Evolutionary conservation across 225 moss, liverwort and hornwort genomes (phyloP).

Genomic region (Physcomitrellopsis africana): DNA sequence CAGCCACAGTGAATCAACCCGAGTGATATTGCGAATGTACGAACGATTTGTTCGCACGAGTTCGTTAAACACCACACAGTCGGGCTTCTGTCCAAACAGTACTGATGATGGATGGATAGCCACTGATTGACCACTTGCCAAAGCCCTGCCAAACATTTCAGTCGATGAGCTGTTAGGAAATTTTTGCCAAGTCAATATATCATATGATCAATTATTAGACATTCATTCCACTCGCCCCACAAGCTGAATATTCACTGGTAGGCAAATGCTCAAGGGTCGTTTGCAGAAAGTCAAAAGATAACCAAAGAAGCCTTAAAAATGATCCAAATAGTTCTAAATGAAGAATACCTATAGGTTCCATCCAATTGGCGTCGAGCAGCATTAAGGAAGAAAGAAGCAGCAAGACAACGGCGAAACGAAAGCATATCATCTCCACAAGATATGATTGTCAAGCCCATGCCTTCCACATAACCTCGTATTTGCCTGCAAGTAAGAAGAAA

Average conservation of each 20-base stretch:
- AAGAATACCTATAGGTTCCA: conserved; percentile 82
- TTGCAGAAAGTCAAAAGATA: not conserved
- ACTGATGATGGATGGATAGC: conserved; percentile 94
- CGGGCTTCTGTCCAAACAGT: conserved; percentile 87
- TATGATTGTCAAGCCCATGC: conserved; percentile 66
- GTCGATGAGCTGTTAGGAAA: not conserved
- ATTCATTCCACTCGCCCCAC: too few species aligned
- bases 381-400: conserved; percentile 91
- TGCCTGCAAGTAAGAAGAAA: conserved; percentile 58
- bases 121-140: conserved; percentile 79
- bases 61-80: conserved; percentile 91
- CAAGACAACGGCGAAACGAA: conserved; percentile 76
- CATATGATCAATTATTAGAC: not conserved
- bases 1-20: conserved; percentile 87
- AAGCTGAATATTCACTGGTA: too few species aligned
- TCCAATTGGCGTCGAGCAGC: conserved; percentile 86
- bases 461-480: conserved; percentile 81
- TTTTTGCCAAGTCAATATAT: not conserved
- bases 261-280: not conserved
- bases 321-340: not conserved
- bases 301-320: not conserved
- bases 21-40: conserved; percentile 88
- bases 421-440: conserved; percentile 88
- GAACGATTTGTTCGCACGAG: conserved; percentile 88
- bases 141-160: conserved; percentile 48